Percentiles rank a stretch among this genome's conserved stretches.
phyloP scores from a whole-genome alignment of 352 stramenopile species.

The Stephanocyclus meneghinianus region DNA sequence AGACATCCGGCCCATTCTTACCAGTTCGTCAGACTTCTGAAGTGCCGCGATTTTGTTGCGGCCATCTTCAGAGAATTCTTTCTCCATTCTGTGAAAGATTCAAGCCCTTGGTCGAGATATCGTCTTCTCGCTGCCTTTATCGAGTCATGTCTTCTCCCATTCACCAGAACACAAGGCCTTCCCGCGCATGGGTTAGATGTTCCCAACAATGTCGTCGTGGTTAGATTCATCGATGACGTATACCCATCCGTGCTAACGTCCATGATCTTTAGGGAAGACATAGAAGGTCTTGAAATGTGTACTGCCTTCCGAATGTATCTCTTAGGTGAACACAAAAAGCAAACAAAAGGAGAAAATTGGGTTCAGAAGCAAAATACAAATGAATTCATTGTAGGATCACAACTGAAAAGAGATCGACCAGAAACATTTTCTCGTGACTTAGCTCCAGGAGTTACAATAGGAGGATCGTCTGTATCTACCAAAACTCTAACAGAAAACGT shows the following conservation, averaged over 20 bases:
- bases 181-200: slow-evolving; percentile 31
- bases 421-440: slow-evolving; percentile 16
- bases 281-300: slow-evolving; percentile 57
- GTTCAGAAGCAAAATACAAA: slow-evolving; percentile 43
- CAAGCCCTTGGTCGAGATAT: slow-evolving; percentile 34
- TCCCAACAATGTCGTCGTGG: slow-evolving; percentile 48
- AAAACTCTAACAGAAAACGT: slow-evolving; percentile 56
- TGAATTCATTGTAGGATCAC: slow-evolving; percentile 45
- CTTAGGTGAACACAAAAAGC: slow-evolving; percentile 43
- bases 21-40: slow-evolving; percentile 13
- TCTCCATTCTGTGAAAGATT: slow-evolving; percentile 36
- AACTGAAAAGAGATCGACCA: slow-evolving; percentile 21
- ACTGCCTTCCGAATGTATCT: slow-evolving; percentile 64
- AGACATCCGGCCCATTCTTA: slow-evolving; percentile 13
- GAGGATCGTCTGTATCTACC: slow-evolving; percentile 46
- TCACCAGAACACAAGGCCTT: slow-evolving; percentile 18
- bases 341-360: slow-evolving; percentile 48
- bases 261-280: slow-evolving; percentile 60
- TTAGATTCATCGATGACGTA: slow-evolving; percentile 46
- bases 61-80: slow-evolving; percentile 61
- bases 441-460: slow-evolving; percentile 42
- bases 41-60: slow-evolving; percentile 34
- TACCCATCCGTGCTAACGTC: slow-evolving; percentile 49
- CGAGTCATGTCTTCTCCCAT: slow-evolving; percentile 42
- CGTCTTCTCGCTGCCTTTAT: slow-evolving; percentile 57